Percentiles rank a stretch among this genome's conserved stretches.
phyloP scores from a whole-genome alignment of 208 protist species.

The Kentomonas sorsogonicus region DNA sequence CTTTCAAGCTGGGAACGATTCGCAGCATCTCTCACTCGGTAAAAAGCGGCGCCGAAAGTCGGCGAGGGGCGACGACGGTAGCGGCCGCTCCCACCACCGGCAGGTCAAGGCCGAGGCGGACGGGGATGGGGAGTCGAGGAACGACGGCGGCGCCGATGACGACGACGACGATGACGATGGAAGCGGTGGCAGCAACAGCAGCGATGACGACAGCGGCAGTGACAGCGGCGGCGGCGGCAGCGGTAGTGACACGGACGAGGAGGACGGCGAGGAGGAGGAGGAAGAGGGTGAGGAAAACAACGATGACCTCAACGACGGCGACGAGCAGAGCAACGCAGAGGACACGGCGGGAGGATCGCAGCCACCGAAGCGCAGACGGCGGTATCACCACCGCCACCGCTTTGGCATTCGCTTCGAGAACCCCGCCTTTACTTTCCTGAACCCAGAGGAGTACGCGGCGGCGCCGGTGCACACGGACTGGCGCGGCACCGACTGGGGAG shows the following conservation, averaged over 20 bases:
- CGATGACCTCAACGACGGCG: not conserved
- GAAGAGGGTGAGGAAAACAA: conserved; percentile 20
- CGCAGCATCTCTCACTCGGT: not conserved
- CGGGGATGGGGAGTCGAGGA: not conserved
- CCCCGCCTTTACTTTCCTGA: not conserved
- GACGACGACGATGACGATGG: not conserved
- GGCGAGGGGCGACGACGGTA: not conserved
- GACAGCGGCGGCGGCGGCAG: conserved; percentile 16
- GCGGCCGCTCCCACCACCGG: too few species aligned
- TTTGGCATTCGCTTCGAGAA: too few species aligned
- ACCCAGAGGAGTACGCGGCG: conserved; percentile 25
- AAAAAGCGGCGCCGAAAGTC: not conserved
- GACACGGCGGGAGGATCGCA: not conserved
- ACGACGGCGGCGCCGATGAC: not conserved
- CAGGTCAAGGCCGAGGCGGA: too few species aligned
- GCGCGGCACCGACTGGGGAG: conserved; percentile 27
- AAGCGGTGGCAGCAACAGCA: not conserved
- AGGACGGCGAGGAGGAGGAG: conserved; percentile 9
- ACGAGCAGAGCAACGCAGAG: not conserved
- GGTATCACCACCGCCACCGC: too few species aligned
- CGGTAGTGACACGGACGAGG: conserved; percentile 15
- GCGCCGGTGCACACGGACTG: conserved; percentile 30
- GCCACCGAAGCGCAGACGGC: not conserved
- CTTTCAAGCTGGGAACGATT: not conserved
- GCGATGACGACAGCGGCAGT: conserved; percentile 13